Evolutionary conservation across 495 filamentous ascomycete species (phyloP).

Genomic region (Xylaria sp.): DNA sequence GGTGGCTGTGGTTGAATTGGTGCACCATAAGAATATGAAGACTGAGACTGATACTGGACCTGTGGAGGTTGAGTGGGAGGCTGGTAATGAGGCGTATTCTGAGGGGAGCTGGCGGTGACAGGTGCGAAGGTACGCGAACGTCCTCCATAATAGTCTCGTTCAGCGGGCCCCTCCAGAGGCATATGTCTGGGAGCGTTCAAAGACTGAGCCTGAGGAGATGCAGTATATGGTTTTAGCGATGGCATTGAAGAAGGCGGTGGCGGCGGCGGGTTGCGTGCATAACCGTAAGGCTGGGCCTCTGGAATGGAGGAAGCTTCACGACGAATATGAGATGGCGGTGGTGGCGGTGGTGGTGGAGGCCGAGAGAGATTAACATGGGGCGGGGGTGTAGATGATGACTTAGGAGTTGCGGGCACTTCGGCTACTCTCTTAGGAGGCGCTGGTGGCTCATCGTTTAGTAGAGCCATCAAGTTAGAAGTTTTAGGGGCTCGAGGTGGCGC

Average conservation of each 20-base stretch:
- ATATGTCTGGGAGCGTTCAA: conserved; percentile 47
- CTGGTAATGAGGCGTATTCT: conserved; percentile 47
- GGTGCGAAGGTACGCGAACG: conserved; percentile 43
- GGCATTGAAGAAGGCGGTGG: conserved; percentile 50
- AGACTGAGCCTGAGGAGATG: conserved; percentile 51
- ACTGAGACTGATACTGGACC: conserved; percentile 41
- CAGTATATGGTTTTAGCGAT: conserved; percentile 55
- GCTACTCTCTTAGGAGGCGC: conserved; percentile 48
- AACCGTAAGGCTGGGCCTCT: conserved; percentile 46
- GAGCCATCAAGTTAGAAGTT: conserved; percentile 56
- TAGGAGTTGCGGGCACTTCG: conserved; percentile 45
- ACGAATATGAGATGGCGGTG: conserved; percentile 45
- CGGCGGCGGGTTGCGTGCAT: conserved; percentile 42
- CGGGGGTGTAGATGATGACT: conserved; percentile 54
- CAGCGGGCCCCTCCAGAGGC: conserved; percentile 41
- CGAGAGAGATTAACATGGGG: conserved; percentile 48
- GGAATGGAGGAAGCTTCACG: conserved; percentile 38
- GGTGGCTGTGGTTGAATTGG: conserved; percentile 41
- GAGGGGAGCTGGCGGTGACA: conserved; percentile 47
- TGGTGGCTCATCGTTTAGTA: conserved; percentile 57
- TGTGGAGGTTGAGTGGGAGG: conserved; percentile 42
- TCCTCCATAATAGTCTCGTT: conserved; percentile 52
- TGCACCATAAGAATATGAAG: conserved; percentile 41
- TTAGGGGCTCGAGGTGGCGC: conserved; percentile 48
- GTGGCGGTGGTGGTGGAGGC: conserved; percentile 43